Conservation (phyloP, 805 yeast genomes). For the Scheffersomyces stipitis region DNA sequence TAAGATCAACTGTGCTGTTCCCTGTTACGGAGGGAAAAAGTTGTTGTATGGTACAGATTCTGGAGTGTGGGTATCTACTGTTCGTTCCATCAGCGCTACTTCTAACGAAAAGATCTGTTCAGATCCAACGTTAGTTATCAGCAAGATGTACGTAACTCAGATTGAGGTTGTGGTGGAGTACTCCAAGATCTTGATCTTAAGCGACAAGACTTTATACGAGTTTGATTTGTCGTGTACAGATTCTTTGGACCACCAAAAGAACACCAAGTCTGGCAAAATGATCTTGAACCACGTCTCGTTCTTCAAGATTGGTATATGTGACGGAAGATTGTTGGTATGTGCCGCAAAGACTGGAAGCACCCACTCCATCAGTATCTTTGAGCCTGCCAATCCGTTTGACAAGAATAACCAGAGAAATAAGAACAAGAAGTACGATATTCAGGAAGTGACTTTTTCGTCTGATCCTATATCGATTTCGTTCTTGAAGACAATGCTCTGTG, state of each 20-base stretch:
- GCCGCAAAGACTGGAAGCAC: constrained; percentile 83
- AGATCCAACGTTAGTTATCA: constrained; percentile 73
- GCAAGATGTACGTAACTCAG: constrained; percentile 78
- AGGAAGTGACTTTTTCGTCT: constrained; percentile 78
- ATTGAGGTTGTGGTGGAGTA: constrained; percentile 91
- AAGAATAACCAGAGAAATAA: constrained; percentile 60
- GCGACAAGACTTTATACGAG: constrained; percentile 79
- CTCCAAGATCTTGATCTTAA: constrained; percentile 72
- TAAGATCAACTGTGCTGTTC: constrained; percentile 86
- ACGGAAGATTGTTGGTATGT: constrained; percentile 83
- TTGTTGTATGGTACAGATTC: constrained; percentile 87
- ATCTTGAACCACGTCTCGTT: constrained; percentile 84
- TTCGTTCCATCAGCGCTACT: constrained; percentile 51
- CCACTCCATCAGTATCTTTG: constrained; percentile 80
- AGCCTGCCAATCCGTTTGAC: constrained; percentile 76
- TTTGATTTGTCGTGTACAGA: constrained; percentile 61
- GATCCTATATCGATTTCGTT: constrained; percentile 93
- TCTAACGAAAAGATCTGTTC: constrained; percentile 54
- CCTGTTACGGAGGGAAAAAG: constrained; percentile 92
- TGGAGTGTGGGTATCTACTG: constrained; percentile 83
- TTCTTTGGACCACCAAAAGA: constrained; percentile 47
- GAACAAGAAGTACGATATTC: constrained; percentile 53
- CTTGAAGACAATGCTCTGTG: constrained; percentile 82
- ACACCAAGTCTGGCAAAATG: constrained; percentile 68
- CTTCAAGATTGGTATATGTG: constrained; percentile 90